Percentiles rank a stretch among this genome's conserved stretches.
Conservation (phyloP, 225 moss, liverwort and hornwort species). For the Straminergon stramineum region DNA sequence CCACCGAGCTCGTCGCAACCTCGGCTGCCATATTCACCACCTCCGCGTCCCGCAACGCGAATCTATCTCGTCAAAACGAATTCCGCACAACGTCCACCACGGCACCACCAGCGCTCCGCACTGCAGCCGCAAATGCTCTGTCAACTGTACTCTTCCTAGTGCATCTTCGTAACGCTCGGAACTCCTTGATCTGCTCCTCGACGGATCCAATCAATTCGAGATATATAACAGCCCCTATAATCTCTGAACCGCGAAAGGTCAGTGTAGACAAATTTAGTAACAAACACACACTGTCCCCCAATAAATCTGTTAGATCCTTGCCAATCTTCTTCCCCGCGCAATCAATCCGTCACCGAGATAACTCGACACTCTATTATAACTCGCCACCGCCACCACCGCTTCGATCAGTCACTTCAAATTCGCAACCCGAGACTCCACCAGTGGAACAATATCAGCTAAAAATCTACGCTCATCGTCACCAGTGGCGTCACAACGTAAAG, state of each 20-base stretch:
- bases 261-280: conserved; percentile 4
- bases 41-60: neutral
- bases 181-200: neutral
- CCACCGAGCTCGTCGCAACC: conserved; percentile 15
- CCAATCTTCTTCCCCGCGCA: neutral
- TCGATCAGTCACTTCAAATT: neutral
- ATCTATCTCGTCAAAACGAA: neutral
- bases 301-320: neutral
- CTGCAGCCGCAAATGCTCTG: neutral
- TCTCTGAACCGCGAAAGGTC: neutral
- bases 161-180: neutral
- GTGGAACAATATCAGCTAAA: neutral
- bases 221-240: neutral
- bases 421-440: neutral
- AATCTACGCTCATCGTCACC: neutral
- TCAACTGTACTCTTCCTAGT: neutral
- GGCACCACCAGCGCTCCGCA: neutral
- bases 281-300: too few relatives aligned
- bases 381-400: neutral
- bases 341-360: neutral
- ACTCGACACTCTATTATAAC: neutral
- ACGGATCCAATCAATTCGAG: neutral
- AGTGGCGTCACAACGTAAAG: neutral
- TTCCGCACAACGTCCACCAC: neutral
- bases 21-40: conserved; percentile 18